A percentile compares a stretch with the other conserved stretches of the same genome.
These are phyloP conservation scores for Xanthoconium separans DNA, from an alignment of 1,284 basidiomycete genomes.

Conservation along the genomic window DNA sequence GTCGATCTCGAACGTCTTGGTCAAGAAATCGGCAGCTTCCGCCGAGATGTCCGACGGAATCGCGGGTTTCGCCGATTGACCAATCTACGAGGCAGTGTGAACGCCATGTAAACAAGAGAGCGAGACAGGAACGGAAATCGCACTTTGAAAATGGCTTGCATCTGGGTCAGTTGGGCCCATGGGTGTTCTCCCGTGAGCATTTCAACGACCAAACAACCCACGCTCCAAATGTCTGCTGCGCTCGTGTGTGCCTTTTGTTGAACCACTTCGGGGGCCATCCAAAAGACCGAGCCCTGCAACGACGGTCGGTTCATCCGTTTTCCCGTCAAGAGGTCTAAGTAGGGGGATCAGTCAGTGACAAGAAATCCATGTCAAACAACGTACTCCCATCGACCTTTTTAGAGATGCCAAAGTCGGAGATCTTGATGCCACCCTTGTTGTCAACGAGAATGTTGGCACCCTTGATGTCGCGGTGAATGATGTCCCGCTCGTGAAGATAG, in stretches of 20 bases:
- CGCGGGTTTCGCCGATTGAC: conserved; percentile 78
- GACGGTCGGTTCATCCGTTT: conserved; percentile 85
- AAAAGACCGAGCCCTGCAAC: conserved; percentile 95
- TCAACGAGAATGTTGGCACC: conserved; percentile 98
- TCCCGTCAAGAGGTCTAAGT: conserved; percentile 70
- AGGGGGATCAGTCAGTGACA: not conserved
- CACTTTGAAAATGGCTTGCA: conserved; percentile 98
- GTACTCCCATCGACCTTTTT: conserved; percentile 94
- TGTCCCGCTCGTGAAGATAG: conserved; percentile 92
- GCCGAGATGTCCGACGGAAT: conserved; percentile 87
- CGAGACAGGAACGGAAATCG: not conserved
- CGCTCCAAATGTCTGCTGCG: conserved; percentile 98
- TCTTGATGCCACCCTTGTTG: conserved; percentile 98
- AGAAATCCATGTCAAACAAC: conserved; percentile 34
- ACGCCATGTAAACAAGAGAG: too few species aligned
- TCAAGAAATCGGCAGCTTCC: conserved; percentile 84
- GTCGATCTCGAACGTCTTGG: conserved; percentile 83
- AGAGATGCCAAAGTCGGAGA: conserved; percentile 98
- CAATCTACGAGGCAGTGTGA: conserved; percentile 58
- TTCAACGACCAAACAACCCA: conserved; percentile 96
- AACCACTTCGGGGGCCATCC: conserved; percentile 99
- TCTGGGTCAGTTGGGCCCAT: conserved; percentile 96
- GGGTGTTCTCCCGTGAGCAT: conserved; percentile 99
- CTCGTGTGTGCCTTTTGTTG: conserved; percentile 92
- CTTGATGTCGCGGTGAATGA: conserved; percentile 99